Percentiles rank a stretch among this genome's conserved stretches.
These are phyloP conservation scores for Mollisia scopiformis DNA, from an alignment of 2,329 filamentous ascomycete species.

Conservation along the genomic window DNA sequence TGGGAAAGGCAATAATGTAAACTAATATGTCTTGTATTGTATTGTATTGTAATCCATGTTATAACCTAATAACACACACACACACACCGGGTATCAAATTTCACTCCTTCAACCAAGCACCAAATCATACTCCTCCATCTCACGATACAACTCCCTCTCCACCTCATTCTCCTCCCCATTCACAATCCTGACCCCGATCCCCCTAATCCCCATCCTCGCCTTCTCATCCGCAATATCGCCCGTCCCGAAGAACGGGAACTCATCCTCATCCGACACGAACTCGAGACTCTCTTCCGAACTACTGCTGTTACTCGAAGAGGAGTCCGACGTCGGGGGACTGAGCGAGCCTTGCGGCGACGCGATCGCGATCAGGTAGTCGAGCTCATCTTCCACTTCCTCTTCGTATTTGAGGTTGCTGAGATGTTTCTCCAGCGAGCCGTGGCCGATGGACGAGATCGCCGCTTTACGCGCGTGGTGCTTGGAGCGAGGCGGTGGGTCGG, in stretches of 20 bases:
- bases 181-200: constrained; percentile 4
- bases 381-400: constrained; percentile 2
- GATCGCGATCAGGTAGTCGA: constrained; percentile 4
- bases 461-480: neutral
- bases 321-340: neutral
- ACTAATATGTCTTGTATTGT: no score
- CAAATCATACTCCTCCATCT: constrained; percentile 18
- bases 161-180: constrained; percentile 9
- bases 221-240: constrained; percentile 1
- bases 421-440: neutral
- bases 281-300: neutral
- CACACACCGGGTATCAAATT: neutral
- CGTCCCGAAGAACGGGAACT: neutral
- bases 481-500: neutral
- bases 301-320: neutral
- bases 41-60: no score
- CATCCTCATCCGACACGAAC: neutral
- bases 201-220: neutral
- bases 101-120: neutral
- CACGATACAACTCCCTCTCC: constrained; percentile 7
- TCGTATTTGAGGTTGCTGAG: neutral
- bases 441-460: neutral
- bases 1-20: no score
- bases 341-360: neutral
- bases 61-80: no score